Conservation (phyloP, 2,329 filamentous ascomycete genomes). For the Arthroderma sp. region DNA sequence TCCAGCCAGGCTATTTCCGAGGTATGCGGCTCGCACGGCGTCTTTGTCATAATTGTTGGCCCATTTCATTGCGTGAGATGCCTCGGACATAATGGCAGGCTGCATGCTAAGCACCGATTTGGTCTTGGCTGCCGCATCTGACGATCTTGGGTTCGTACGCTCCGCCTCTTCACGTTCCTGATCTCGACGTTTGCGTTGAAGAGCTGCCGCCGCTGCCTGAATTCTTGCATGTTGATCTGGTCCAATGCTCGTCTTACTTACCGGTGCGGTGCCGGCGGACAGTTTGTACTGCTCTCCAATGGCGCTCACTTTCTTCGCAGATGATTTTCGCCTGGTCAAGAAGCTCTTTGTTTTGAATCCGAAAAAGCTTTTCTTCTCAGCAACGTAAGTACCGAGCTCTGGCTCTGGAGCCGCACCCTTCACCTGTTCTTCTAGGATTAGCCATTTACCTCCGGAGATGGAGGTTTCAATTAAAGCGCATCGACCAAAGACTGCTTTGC, state of each 20-base stretch:
- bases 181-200: conserved; percentile 58
- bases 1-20: conserved; percentile 60
- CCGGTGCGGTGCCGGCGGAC: conserved; percentile 36
- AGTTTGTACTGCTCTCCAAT: conserved; percentile 41
- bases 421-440: conserved; percentile 92
- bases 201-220: conserved; percentile 72
- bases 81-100: conserved; percentile 69
- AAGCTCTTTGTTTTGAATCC: conserved; percentile 60
- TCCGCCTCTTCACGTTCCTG: conserved; percentile 38
- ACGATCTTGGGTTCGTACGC: conserved; percentile 42
- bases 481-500: conserved; percentile 86
- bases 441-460: conserved; percentile 70
- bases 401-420: conserved; percentile 82
- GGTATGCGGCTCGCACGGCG: conserved; percentile 70
- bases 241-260: conserved; percentile 72
- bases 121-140: conserved; percentile 57
- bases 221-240: conserved; percentile 89
- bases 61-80: conserved; percentile 93
- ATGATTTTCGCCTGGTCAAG: conserved; percentile 56
- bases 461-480: conserved; percentile 85
- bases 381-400: conserved; percentile 74
- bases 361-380: conserved; percentile 90
- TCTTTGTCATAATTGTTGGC: conserved; percentile 90
- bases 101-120: conserved; percentile 83
- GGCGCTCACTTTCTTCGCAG: conserved; percentile 44